Base-by-base conservation (phyloP, 495 filamentous ascomycete genomes). In the Penicillium cinerascens region DNA sequence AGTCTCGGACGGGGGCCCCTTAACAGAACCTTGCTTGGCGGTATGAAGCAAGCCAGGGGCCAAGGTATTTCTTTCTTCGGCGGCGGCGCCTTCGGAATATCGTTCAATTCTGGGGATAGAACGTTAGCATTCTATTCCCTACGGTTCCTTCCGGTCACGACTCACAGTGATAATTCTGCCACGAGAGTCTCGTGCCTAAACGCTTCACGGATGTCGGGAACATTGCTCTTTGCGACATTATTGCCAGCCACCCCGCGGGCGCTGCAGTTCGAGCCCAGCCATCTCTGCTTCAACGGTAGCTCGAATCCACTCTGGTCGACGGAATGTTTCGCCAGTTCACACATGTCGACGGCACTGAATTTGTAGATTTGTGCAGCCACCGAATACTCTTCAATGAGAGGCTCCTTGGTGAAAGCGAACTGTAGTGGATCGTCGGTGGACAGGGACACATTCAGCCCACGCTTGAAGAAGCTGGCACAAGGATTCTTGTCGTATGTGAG, bases 331-430 rank as follows among this genome's bases (percentile, higher is more conserved):
- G 93, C 93, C 29, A 98, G 75, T 72, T 98, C 93, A 64, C 95
- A 97, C 93, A 98, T 98, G 67, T 98, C 93, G 6, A 97, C 92
- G 16, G 91, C 89, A 67, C 85, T 95, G 21, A 98, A 82, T 71
- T 97, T 97, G 73, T 97, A 98, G 42, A 98, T 98, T 70, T 98
- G 93, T 10, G 93, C 93, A 18, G 93, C 93, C 17, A 98, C 93
- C 1, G 91, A 89, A 58, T 98, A 98, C 65, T 98, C 93, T 68
- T 98, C 93, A 59, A 98, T 98, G 41, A 98, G 72, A 21, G 93
- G 93, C 65, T 98, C 93, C 67, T 97, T 97, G 23, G 93, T 98
- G 68, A 96, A 98, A 7, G 93, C 93, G 66, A 98, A 97, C 67
- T 98, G 93, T 8, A 98, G 79, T 9, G 93, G 93, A 71, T 98